phyloP scores from a whole-genome alignment of 2,329 filamentous ascomycete genomes.

The Aspergillus neoniger region DNA sequence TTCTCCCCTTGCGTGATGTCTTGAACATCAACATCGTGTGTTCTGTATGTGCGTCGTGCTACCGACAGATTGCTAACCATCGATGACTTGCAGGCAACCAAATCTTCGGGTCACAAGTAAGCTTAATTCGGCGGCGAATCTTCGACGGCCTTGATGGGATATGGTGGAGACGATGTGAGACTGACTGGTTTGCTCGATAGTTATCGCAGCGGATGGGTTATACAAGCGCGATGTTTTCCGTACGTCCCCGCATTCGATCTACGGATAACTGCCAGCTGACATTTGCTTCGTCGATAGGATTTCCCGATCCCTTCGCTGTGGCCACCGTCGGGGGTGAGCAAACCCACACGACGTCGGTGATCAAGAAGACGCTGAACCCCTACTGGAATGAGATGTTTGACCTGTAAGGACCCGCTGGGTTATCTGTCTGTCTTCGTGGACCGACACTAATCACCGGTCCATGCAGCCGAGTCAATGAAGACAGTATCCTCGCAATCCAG shows the following conservation, averaged over 20 bases:
- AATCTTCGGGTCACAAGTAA: conserved; percentile 93
- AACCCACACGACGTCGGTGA: conserved; percentile 95
- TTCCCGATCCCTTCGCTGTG: conserved; percentile 96
- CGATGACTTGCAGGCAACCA: conserved; percentile 60
- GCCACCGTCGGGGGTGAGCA: conserved; percentile 97
- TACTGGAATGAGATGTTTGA: conserved; percentile 99
- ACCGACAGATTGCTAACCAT: conserved; percentile 24
- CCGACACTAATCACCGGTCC: conserved; percentile 24
- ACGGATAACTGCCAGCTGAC: conserved; percentile 15
- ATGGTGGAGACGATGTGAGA: conserved; percentile 8
- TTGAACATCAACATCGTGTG: conserved; percentile 3
- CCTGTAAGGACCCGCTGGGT: conserved; percentile 64
- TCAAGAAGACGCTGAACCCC: conserved; percentile 97
- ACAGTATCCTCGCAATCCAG: conserved; percentile 94
- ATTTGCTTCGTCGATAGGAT: conserved; percentile 60
- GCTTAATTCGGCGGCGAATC: conserved; percentile 17
- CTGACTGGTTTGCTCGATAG: conserved; percentile 53
- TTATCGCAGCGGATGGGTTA: conserved; percentile 96
- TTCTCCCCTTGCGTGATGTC: not conserved
- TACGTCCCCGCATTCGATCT: conserved; percentile 55
- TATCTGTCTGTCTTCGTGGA: not conserved
- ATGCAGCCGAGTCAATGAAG: conserved; percentile 80
- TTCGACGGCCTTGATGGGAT: not conserved
- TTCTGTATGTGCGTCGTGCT: conserved; percentile 1
- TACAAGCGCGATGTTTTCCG: conserved; percentile 99